Evolutionary conservation across 179 eudicot genomes (phyloP).

Genomic region (Pouteria campechiana): DNA sequence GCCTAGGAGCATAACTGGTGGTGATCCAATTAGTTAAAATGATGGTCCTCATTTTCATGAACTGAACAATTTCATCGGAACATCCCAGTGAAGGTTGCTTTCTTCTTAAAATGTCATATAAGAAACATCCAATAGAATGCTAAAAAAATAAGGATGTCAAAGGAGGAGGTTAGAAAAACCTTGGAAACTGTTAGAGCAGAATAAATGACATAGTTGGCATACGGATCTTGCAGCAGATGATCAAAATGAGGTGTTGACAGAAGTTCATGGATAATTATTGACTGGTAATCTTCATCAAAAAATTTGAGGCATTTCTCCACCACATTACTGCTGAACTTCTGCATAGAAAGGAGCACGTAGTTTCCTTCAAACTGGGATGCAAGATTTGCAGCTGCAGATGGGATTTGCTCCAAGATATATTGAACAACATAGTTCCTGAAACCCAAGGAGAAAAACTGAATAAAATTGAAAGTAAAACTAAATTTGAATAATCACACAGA

Average conservation of each 20-base stretch:
- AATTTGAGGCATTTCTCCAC: constrained; percentile 52
- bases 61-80: too few species aligned
- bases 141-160: too few species aligned
- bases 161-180: too few species aligned
- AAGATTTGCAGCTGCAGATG: constrained; percentile 30
- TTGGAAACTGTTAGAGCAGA: constrained; percentile 53
- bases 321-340: constrained; percentile 78
- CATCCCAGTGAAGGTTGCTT: too few species aligned
- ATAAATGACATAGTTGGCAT: constrained; percentile 64
- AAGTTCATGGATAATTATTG: constrained; percentile 49
- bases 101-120: too few species aligned
- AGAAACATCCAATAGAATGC: too few species aligned
- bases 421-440: constrained; percentile 76
- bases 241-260: constrained; percentile 49
- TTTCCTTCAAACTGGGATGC: constrained; percentile 45
- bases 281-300: constrained; percentile 33
- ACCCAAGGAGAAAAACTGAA: constrained; percentile 4
- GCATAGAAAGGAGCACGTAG: constrained; percentile 45
- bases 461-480: too few species aligned
- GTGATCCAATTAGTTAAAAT: too few species aligned
- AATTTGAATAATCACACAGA: too few species aligned
- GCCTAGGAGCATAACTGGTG: too few species aligned
- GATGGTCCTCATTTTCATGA: too few species aligned
- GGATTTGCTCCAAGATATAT: constrained; percentile 48
- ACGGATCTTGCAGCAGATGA: constrained; percentile 66